These are phyloP conservation scores for Chaetomium globosum DNA, from an alignment of 2,329 filamentous ascomycete species.

Conservation along the genomic window DNA sequence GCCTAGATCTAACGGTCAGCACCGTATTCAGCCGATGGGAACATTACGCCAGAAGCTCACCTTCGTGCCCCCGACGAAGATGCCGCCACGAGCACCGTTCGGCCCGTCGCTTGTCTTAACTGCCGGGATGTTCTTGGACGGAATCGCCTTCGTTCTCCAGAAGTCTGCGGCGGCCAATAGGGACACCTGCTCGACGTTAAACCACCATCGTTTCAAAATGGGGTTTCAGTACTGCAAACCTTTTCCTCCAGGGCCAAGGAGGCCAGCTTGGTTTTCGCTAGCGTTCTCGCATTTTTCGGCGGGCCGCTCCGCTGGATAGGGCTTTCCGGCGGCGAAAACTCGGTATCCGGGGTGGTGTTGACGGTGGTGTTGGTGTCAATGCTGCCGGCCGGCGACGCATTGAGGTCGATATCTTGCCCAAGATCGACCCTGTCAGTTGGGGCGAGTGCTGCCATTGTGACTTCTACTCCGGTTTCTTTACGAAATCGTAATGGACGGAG, in stretches of 20 bases:
- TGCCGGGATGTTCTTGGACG: slow-evolving; percentile 63
- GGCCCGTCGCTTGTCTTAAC: slow-evolving; percentile 71
- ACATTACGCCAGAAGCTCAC: slow-evolving; percentile 41
- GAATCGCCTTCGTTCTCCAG: slow-evolving; percentile 68
- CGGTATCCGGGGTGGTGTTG: slow-evolving; percentile 54
- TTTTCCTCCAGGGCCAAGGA: slow-evolving; percentile 61
- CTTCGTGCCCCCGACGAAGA: slow-evolving; percentile 69
- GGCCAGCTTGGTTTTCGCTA: slow-evolving; percentile 54
- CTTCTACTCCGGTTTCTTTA: slow-evolving; percentile 6
- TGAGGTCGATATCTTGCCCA: slow-evolving; percentile 42
- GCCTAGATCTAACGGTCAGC: slow-evolving; percentile 51
- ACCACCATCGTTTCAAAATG: not conserved
- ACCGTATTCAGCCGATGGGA: not conserved
- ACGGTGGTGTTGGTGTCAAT: slow-evolving; percentile 48
- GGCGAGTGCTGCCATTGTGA: slow-evolving; percentile 34
- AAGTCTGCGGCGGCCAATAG: slow-evolving; percentile 66
- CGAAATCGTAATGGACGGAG: not conserved
- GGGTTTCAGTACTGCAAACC: slow-evolving; percentile 41
- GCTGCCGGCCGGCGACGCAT: slow-evolving; percentile 44
- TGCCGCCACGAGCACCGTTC: slow-evolving; percentile 68
- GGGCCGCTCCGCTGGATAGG: slow-evolving; percentile 44
- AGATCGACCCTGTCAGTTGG: slow-evolving; percentile 40
- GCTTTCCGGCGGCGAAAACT: slow-evolving; percentile 52
- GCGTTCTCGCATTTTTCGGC: slow-evolving; percentile 46
- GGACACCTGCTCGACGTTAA: slow-evolving; percentile 51